A percentile compares a stretch with the other conserved stretches of the same genome.
Evolutionary conservation across 805 yeast genomes (phyloP).

Genomic region (Candida tammaniensis): DNA sequence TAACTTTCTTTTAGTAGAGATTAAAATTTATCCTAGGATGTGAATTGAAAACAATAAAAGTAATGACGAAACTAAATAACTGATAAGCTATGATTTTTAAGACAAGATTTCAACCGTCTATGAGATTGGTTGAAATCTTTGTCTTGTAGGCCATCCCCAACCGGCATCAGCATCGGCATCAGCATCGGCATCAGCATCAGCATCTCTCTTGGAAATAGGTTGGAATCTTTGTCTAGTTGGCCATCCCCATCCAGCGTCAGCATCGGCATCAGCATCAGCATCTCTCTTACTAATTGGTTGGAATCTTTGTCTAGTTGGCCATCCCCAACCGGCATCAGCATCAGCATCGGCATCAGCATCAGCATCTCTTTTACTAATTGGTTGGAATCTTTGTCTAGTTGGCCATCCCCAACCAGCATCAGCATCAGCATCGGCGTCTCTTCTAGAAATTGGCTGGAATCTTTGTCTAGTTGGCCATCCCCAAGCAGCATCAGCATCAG

Average conservation of each 20-base stretch:
- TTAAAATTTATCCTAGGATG: too few species aligned
- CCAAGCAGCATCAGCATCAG: constrained; percentile 12
- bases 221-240: constrained; percentile 9
- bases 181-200: constrained; percentile 10
- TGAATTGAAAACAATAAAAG: neutral
- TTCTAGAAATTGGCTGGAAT: constrained; percentile 12
- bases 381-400: constrained; percentile 14
- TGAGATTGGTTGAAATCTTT: constrained; percentile 12
- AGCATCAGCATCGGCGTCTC: constrained; percentile 9
- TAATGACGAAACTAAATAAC: neutral
- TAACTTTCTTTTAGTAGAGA: too few species aligned
- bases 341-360: constrained; percentile 10
- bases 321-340: constrained; percentile 6
- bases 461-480: constrained; percentile 8
- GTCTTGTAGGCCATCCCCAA: constrained; percentile 9
- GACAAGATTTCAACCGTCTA: too few species aligned
- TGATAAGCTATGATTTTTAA: neutral
- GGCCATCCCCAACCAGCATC: constrained; percentile 14
- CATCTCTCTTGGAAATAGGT: constrained; percentile 11
- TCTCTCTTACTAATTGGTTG: constrained; percentile 11
- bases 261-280: constrained; percentile 8
- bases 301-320: constrained; percentile 9
- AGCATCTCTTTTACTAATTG: constrained; percentile 13
- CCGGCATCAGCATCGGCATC: constrained; percentile 19
- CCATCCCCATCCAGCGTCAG: constrained; percentile 9